These are phyloP conservation scores for Pichia membranifaciens DNA, from an alignment of 805 yeast species.

Conservation along the genomic window DNA sequence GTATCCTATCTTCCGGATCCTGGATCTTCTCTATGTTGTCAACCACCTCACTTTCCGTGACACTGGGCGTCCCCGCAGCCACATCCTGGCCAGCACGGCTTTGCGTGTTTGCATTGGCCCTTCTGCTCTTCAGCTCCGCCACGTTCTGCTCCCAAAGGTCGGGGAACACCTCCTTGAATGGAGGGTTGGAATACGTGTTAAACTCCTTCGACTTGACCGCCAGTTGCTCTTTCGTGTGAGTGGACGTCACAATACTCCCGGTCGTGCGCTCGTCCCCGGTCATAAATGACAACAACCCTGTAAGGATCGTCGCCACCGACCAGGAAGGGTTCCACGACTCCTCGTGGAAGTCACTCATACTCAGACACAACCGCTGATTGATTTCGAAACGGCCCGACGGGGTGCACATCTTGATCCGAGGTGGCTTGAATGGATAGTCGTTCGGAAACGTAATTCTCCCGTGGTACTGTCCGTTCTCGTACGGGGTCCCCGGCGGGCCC, in stretches of 20 bases:
- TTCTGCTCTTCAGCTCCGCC: constrained; percentile 24
- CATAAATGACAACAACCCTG: constrained; percentile 88
- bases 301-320: constrained; percentile 85
- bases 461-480: constrained; percentile 81
- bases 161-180: constrained; percentile 60
- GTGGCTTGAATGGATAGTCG: constrained; percentile 90
- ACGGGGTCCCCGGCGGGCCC: constrained; percentile 90
- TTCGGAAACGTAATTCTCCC: constrained; percentile 79
- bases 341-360: constrained; percentile 95
- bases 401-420: constrained; percentile 81
- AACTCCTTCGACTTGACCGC: constrained; percentile 59
- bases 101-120: not conserved
- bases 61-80: constrained; percentile 1
- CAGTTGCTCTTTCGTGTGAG: constrained; percentile 44
- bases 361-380: constrained; percentile 75
- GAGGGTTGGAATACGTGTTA: constrained; percentile 48
- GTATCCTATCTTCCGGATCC: constrained; percentile 69
- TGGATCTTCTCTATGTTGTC: constrained; percentile 33
- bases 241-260: constrained; percentile 69
- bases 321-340: constrained; percentile 96
- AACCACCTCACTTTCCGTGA: constrained; percentile 16
- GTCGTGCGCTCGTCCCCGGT: constrained; percentile 81
- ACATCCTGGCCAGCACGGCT: constrained; percentile 16
- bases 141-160: constrained; percentile 49
- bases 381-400: constrained; percentile 85